Conservation (phyloP, 106 monocot genomes). For the Dendrobium chrysotoxum region DNA sequence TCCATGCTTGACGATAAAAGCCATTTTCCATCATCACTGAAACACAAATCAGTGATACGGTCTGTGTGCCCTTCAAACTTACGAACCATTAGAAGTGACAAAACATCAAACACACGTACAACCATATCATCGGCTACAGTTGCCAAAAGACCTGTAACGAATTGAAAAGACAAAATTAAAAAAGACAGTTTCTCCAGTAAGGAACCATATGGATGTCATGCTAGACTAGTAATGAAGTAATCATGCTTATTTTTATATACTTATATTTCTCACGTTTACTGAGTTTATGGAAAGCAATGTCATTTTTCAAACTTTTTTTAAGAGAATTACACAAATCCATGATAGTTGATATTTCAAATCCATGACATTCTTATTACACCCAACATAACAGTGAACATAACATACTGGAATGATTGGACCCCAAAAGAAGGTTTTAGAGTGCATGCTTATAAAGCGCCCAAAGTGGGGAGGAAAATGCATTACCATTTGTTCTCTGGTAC, state of each 20-base stretch:
- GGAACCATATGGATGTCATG: neutral
- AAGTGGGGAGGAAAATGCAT: neutral
- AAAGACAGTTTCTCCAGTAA: neutral
- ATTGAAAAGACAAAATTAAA: neutral
- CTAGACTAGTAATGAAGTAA: neutral
- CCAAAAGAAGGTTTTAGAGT: constrained; percentile 2
- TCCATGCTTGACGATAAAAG: constrained; percentile 95
- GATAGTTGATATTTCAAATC: neutral
- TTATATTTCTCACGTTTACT: neutral
- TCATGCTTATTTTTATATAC: neutral
- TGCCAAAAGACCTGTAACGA: constrained; percentile 73
- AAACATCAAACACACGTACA: constrained; percentile 72
- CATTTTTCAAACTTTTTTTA: neutral
- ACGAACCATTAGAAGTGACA: constrained; percentile 69
- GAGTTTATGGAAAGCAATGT: neutral
- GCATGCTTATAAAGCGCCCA: neutral
- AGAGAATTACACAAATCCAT: neutral
- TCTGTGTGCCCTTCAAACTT: constrained; percentile 91
- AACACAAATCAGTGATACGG: constrained; percentile 85
- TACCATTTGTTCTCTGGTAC: constrained; percentile 88
- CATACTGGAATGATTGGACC: neutral
- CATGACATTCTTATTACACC: neutral
- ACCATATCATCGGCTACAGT: constrained; percentile 78
- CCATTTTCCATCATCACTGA: constrained; percentile 99
- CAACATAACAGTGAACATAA: neutral